Percentiles rank a stretch among this genome's conserved stretches.
phyloP scores from a whole-genome alignment of 2,329 filamentous ascomycete genomes.

The Xylariaceae sp. region DNA sequence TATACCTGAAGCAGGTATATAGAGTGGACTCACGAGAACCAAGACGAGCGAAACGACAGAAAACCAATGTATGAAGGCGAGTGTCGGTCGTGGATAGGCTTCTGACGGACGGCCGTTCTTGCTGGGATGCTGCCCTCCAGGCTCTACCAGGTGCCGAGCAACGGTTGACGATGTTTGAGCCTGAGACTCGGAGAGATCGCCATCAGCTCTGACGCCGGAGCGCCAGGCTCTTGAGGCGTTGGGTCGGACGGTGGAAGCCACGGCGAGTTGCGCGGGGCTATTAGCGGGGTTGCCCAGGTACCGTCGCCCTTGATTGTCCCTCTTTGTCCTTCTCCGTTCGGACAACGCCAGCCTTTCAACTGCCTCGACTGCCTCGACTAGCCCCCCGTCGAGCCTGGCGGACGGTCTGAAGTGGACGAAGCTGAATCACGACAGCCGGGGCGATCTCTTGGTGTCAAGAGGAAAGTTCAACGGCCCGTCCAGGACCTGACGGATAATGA shows the following conservation, averaged over 20 bases:
- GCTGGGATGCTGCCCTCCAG: constrained; percentile 10
- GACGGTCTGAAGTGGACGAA: too few species aligned
- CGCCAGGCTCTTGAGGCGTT: constrained; percentile 25
- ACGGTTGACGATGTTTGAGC: constrained; percentile 6
- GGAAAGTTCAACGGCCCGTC: too few species aligned
- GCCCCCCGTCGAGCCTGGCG: too few species aligned
- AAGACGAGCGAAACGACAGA: constrained; percentile 23
- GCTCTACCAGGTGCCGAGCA: constrained; percentile 7
- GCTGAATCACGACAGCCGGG: too few species aligned
- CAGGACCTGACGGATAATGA: too few species aligned
- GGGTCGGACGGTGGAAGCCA: constrained; percentile 23
- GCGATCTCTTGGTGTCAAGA: too few species aligned
- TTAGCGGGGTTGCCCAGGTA: constrained; percentile 25
- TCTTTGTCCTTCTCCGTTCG: too few species aligned
- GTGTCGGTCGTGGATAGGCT: constrained; percentile 11
- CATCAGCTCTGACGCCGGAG: constrained; percentile 29
- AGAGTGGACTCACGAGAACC: constrained; percentile 24
- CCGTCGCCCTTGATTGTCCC: too few species aligned
- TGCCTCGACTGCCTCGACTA: too few species aligned
- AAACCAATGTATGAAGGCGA: constrained; percentile 22
- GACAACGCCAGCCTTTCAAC: too few species aligned
- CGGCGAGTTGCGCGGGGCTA: constrained; percentile 32
- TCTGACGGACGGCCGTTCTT: constrained; percentile 5
- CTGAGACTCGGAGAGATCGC: constrained; percentile 1
- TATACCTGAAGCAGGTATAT: not conserved